Evolutionary conservation across 495 filamentous ascomycete species (phyloP).

Genomic region (Xylaria palmicola): DNA sequence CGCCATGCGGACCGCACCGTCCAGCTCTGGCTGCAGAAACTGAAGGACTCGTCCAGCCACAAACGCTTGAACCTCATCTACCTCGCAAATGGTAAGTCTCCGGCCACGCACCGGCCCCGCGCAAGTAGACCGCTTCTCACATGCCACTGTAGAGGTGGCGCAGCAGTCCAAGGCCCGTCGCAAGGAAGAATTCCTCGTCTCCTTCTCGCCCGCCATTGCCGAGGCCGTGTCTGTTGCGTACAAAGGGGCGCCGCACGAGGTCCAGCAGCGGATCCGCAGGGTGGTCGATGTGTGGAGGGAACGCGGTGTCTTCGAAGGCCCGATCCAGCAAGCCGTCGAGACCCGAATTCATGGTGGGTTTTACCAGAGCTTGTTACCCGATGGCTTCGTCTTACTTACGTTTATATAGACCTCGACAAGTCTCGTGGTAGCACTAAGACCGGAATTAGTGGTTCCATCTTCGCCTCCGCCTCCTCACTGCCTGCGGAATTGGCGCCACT

Average conservation of each 20-base stretch:
- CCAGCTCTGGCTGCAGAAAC: slow-evolving; percentile 81
- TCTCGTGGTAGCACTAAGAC: slow-evolving; percentile 64
- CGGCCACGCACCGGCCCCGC: too few relatives aligned
- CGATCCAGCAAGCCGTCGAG: slow-evolving; percentile 77
- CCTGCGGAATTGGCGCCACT: slow-evolving; percentile 78
- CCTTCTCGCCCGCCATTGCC: slow-evolving; percentile 85
- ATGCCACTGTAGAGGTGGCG: slow-evolving; percentile 69
- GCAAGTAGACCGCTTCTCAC: slow-evolving; percentile 12
- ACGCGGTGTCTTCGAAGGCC: slow-evolving; percentile 76
- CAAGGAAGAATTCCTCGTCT: slow-evolving; percentile 87
- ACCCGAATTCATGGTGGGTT: slow-evolving; percentile 69
- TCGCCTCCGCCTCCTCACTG: slow-evolving; percentile 60
- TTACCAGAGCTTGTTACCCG: not conserved
- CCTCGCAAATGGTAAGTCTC: slow-evolving; percentile 79
- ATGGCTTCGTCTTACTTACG: not conserved
- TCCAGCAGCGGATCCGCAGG: slow-evolving; percentile 81
- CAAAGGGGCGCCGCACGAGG: slow-evolving; percentile 76
- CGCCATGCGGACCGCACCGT: slow-evolving; percentile 87
- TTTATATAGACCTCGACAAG: slow-evolving; percentile 72
- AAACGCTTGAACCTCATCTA: slow-evolving; percentile 92
- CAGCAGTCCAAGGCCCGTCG: slow-evolving; percentile 90
- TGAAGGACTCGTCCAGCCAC: slow-evolving; percentile 77
- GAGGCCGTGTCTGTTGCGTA: slow-evolving; percentile 84
- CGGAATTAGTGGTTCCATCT: slow-evolving; percentile 63
- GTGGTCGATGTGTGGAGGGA: slow-evolving; percentile 94